phyloP scores from a whole-genome alignment of 2,329 filamentous ascomycete genomes.

The Aspergillus ustus region DNA sequence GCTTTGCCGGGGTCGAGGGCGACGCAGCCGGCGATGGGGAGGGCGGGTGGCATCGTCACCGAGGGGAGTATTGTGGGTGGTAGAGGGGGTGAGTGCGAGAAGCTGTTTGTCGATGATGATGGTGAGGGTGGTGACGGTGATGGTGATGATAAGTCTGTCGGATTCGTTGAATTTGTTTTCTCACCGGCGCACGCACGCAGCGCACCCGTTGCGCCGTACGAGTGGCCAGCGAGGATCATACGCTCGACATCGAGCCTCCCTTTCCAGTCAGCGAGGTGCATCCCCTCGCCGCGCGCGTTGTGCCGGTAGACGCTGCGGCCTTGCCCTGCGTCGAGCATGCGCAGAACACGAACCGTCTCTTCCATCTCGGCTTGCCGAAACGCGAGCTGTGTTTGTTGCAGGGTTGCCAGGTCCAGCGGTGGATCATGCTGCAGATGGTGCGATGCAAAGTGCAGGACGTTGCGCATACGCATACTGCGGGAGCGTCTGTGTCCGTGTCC shows the following conservation, averaged over 20 bases:
- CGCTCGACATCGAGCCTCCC: neutral
- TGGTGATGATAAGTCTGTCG: neutral
- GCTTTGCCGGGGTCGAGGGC: neutral
- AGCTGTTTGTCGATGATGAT: neutral
- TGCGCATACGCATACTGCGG: neutral
- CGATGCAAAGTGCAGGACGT: neutral
- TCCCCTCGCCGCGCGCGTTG: neutral
- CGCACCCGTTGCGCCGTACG: neutral
- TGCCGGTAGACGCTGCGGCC: neutral
- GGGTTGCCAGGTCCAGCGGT: neutral
- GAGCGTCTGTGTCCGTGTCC: neutral
- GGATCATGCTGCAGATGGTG: neutral
- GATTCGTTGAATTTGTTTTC: neutral
- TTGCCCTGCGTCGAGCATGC: neutral
- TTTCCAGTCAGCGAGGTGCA: neutral
- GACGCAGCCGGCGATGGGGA: conserved; percentile 3
- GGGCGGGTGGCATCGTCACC: neutral
- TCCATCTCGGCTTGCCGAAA: conserved; percentile 2
- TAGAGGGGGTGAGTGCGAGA: neutral
- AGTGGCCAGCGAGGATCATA: neutral
- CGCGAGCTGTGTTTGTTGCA: neutral
- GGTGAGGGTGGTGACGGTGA: too few species aligned
- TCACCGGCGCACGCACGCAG: neutral
- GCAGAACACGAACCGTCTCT: neutral
- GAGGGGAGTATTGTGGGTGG: neutral